Conservation (phyloP, 192 early-diverging fungal species). For the Coemansia sp. region DNA sequence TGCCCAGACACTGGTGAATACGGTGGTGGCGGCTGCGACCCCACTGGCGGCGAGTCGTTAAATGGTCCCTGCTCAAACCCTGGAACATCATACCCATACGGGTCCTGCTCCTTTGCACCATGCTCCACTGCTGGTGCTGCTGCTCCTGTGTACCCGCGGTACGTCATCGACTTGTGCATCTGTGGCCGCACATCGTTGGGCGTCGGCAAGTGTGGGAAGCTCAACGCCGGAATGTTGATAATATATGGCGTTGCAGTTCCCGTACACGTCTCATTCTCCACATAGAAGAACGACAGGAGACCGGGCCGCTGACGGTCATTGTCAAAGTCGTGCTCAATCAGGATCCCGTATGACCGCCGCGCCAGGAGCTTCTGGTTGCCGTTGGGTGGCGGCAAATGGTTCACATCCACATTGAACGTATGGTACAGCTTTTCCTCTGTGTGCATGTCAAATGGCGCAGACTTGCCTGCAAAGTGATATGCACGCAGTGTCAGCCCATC, state of each 20-base stretch:
- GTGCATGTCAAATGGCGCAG: conserved; percentile 58
- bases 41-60: neutral
- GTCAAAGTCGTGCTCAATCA: conserved; percentile 52
- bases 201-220: conserved; percentile 34
- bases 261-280: conserved; percentile 47
- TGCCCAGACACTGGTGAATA: conserved; percentile 22
- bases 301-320: conserved; percentile 46
- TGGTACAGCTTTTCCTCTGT: conserved; percentile 74
- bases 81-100: conserved; percentile 44
- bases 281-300: conserved; percentile 49
- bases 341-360: conserved; percentile 59
- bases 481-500: conserved; percentile 60
- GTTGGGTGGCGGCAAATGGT: conserved; percentile 45
- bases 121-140: neutral
- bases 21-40: conserved; percentile 22
- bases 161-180: conserved; percentile 19
- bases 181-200: conserved; percentile 2
- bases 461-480: conserved; percentile 59
- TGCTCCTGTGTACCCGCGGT: conserved; percentile 25
- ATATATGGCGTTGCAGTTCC: conserved; percentile 49
- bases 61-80: conserved; percentile 14
- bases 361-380: conserved; percentile 58
- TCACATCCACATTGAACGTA: conserved; percentile 66
- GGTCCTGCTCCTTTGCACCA: conserved; percentile 18
- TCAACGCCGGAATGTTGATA: conserved; percentile 47